Evolutionary conservation across 1,284 basidiomycete genomes (phyloP).

Genomic region (Rhizoctonia solani): DNA sequence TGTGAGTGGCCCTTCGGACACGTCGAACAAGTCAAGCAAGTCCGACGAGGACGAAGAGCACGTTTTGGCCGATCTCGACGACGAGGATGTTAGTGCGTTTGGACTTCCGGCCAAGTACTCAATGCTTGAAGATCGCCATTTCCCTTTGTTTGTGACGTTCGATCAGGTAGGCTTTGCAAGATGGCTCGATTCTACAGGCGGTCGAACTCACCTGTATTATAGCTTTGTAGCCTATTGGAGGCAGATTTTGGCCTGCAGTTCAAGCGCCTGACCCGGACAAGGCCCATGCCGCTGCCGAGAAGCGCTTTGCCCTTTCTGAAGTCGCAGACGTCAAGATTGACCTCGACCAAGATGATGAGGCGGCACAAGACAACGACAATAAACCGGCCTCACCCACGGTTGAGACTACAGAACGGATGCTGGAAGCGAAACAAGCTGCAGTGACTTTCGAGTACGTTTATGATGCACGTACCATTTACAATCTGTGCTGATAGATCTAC

Average conservation of each 20-base stretch:
- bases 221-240: slow-evolving; percentile 46
- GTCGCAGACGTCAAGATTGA: slow-evolving; percentile 24
- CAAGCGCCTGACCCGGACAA: slow-evolving; percentile 31
- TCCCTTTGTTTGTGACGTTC: slow-evolving; percentile 27
- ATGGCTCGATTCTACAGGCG: not conserved
- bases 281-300: slow-evolving; percentile 36
- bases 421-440: not conserved
- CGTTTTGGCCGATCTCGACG: slow-evolving; percentile 23
- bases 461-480: not conserved
- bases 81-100: slow-evolving; percentile 13
- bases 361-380: not conserved
- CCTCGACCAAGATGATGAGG: slow-evolving; percentile 26
- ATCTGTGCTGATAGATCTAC: not conserved
- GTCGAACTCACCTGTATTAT: slow-evolving; percentile 43
- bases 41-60: slow-evolving; percentile 1
- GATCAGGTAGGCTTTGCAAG: slow-evolving; percentile 13
- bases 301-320: slow-evolving; percentile 33
- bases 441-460: slow-evolving; percentile 25
- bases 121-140: slow-evolving; percentile 25
- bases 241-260: slow-evolving; percentile 39
- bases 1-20: slow-evolving; percentile 40
- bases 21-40: not conserved
- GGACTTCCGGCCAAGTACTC: slow-evolving; percentile 18
- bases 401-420: slow-evolving; percentile 13
- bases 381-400: not conserved